phyloP scores from a whole-genome alignment of 495 filamentous ascomycete species.

The Neurospora sp. region DNA sequence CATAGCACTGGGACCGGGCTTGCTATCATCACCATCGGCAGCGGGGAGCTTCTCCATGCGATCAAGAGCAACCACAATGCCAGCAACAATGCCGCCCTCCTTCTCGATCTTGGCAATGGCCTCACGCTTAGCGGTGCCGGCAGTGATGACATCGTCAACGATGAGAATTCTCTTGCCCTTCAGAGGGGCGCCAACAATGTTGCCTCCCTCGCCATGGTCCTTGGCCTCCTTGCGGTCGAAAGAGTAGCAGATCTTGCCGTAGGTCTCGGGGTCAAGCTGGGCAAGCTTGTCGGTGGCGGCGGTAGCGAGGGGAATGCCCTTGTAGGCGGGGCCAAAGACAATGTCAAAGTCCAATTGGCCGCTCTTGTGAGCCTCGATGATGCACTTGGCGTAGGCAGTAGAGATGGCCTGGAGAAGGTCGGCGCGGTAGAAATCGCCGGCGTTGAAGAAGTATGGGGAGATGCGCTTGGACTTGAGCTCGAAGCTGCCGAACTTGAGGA shows the following conservation, averaged over 20 bases:
- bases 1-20: conserved; percentile 55
- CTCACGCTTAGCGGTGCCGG: conserved; percentile 86
- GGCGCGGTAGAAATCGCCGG: conserved; percentile 71
- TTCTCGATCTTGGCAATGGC: conserved; percentile 71
- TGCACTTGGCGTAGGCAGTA: conserved; percentile 68
- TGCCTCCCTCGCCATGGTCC: conserved; percentile 86
- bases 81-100: conserved; percentile 72
- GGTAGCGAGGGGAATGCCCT: conserved; percentile 82
- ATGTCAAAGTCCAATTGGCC: conserved; percentile 50
- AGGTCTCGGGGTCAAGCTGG: conserved; percentile 46
- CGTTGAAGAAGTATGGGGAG: conserved; percentile 99
- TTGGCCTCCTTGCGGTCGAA: conserved; percentile 96
- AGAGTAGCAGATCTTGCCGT: conserved; percentile 56
- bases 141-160: conserved; percentile 93
- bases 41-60: conserved; percentile 68
- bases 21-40: conserved; percentile 41
- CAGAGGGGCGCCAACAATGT: conserved; percentile 76
- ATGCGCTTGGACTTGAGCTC: conserved; percentile 83
- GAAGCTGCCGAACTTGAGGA: conserved; percentile 83
- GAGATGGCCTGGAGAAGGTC: conserved; percentile 62
- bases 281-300: conserved; percentile 59
- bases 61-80: conserved; percentile 81
- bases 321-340: conserved; percentile 85
- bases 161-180: conserved; percentile 78
- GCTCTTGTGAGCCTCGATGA: conserved; percentile 33